Conservation (phyloP, 139 green algal species). For the Nannochloris sp. region DNA sequence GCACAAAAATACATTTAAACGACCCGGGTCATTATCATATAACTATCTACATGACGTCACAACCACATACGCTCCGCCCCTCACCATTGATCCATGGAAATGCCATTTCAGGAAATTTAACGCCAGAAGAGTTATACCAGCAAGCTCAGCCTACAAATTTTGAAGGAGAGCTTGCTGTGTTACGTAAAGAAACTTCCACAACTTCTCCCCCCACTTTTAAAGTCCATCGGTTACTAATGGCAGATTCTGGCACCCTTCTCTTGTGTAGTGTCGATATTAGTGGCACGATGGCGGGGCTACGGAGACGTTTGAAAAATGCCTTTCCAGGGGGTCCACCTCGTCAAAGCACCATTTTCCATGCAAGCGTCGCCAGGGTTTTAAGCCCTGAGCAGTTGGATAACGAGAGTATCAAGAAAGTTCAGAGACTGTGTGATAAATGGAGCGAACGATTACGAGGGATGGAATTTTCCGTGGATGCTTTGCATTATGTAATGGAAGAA, state of each 20-base stretch:
- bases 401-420: slow-evolving; percentile 7
- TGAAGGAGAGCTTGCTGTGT: not conserved
- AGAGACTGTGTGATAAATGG: slow-evolving; percentile 22
- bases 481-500: slow-evolving; percentile 21
- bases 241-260: slow-evolving; percentile 39
- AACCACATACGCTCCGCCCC: slow-evolving; percentile 4
- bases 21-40: slow-evolving; percentile 30
- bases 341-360: slow-evolving; percentile 43
- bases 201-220: not conserved
- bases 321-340: slow-evolving; percentile 27
- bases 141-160: not conserved
- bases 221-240: slow-evolving; percentile 45
- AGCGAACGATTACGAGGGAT: slow-evolving; percentile 11
- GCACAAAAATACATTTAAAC: slow-evolving; percentile 21
- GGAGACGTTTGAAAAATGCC: slow-evolving; percentile 8
- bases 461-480: slow-evolving; percentile 7
- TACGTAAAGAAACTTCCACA: not conserved
- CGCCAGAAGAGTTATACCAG: not conserved
- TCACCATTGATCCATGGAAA: slow-evolving; percentile 1
- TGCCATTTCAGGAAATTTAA: not conserved
- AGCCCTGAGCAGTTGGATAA: slow-evolving; percentile 11
- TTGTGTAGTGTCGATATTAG: slow-evolving; percentile 34
- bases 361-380: slow-evolving; percentile 32
- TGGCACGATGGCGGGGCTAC: slow-evolving; percentile 20
- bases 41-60: slow-evolving; percentile 22